Base-by-base conservation (phyloP, 2,329 filamentous ascomycete species). In the Alternaria rosae region DNA sequence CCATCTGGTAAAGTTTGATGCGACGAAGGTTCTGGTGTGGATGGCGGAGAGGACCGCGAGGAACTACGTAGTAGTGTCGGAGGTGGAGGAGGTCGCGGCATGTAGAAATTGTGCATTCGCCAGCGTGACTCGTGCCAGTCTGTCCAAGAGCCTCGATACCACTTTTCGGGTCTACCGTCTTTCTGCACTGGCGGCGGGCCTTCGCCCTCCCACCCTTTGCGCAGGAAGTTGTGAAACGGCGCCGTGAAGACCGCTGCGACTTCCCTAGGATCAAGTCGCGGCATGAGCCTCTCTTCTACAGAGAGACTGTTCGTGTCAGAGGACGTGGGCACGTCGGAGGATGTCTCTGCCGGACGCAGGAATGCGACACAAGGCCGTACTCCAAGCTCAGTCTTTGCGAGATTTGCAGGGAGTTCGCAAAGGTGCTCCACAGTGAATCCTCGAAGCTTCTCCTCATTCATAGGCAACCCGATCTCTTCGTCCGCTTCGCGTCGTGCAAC, bases 231-330 rank as follows among this genome's bases (percentile, higher is more conserved):
- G 77, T 90, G 88, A 70, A 98, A 93, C 0, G 92, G 91, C 6
- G 92, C 94, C 6, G 92, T 94, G 81, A 98, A 98, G 32, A 98
- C 93, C 45, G 93, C 94, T 2, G 93, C 94, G 2, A 98, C 94
- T 80, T 98, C 94, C 68, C 92, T 90, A 2, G 93, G 92, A 80
- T 97, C 92, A 11, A 97, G 85, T 41, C 88, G 86, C 0, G 94
- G 94, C 62, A 92, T 92, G 80, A 94, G 86, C 63, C 84, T 87
- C 69, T 90, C 88, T 74, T 91, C 91, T 13, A 77, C 69, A 10
- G 64, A 62, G 21, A 54, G 45, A 25, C 66, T 50, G 6, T 57
- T 43, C 32, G 20, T 21, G 42, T 61, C 47, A 3, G 64, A 21
- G 23, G 67, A 54, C 17, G 67, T 38, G 23, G 65, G 51, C 8